Base-by-base conservation (phyloP, 2,329 filamentous ascomycete genomes). In the Ceratocystis variospora region DNA sequence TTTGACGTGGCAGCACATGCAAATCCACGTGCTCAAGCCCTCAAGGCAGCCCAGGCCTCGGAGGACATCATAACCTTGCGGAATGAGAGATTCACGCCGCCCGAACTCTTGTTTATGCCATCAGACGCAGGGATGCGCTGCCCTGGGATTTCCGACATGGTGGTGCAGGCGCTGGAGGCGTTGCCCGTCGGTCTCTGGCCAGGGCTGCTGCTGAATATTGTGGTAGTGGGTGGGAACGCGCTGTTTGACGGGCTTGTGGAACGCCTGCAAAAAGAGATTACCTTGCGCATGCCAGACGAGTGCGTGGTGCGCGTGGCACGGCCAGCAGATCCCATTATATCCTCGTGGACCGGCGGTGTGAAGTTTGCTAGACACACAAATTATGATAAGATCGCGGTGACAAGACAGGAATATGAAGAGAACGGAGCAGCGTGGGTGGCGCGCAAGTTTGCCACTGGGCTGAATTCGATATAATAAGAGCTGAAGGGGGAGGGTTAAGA, bases 61-160 rank as follows among this genome's bases (percentile, higher is more conserved):
- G 93, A 97, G 73, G 92, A 97, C 73, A 80, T 92, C 15, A 77
- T 99, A 69, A 90, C 91, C 0, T 79, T 99, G 8, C 87, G 90
- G 3, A 97, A 96, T 74, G 94, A 99, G 77, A 84, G 93, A 59
- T 99, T 99, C 73, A 80, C 85, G 1, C 87, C 96, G 0, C 93
- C 94, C 0, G 94, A 99, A 74, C 80, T 97, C 5, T 77, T 99
- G 2, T 97, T 99, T 77, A 87, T 83, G 66, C 94, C 94, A 0
- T 81, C 82, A 2, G 93, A 97, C 75, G 86, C 96, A 55, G 92
- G 91, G 0, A 84, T 96, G 75, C 83, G 85, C 61, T 89, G 96
- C 71, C 85, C 87, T 0, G 94, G 94, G 0, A 79, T 99, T 22
- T 83, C 90, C 0, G 89, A 92, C 61, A 81, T 90, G n/a, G 82